Evolutionary conservation across 352 stramenopile species (phyloP).

Genomic region (Phytophthora uliginosa): DNA sequence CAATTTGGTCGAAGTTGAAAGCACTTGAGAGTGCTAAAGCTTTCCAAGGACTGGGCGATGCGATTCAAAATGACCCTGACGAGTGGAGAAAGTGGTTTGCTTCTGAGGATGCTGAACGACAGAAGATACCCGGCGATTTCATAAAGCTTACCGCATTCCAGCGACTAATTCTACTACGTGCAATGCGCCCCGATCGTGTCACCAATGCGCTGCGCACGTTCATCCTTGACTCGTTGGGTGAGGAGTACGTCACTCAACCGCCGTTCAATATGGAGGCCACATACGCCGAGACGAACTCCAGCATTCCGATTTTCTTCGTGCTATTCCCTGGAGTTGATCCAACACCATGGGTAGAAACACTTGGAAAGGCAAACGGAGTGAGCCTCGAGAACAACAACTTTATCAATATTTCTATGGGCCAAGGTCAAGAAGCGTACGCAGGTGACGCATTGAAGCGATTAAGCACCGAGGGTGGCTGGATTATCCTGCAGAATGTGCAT

Average conservation of each 20-base stretch:
- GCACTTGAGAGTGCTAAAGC: slow-evolving; percentile 91
- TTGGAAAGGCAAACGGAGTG: slow-evolving; percentile 90
- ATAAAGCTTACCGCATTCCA: slow-evolving; percentile 85
- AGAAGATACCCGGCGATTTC: slow-evolving; percentile 96
- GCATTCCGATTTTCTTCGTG: slow-evolving; percentile 97
- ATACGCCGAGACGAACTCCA: slow-evolving; percentile 92
- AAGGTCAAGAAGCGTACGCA: slow-evolving; percentile 95
- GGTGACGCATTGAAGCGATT: slow-evolving; percentile 93
- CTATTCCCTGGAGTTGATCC: slow-evolving; percentile 96
- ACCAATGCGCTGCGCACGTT: slow-evolving; percentile 94
- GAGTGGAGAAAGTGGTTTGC: slow-evolving; percentile 98
- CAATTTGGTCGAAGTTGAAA: slow-evolving; percentile 95
- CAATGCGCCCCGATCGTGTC: slow-evolving; percentile 95
- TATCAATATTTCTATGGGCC: slow-evolving; percentile 96
- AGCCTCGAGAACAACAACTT: slow-evolving; percentile 96
- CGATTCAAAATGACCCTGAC: slow-evolving; percentile 97
- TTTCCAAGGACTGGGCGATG: slow-evolving; percentile 95
- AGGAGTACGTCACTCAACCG: slow-evolving; percentile 94
- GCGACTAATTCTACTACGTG: slow-evolving; percentile 91
- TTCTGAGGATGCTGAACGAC: slow-evolving; percentile 94
- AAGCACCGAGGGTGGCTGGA: slow-evolving; percentile 94
- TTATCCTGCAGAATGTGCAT: slow-evolving; percentile 97
- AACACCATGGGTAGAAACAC: slow-evolving; percentile 95
- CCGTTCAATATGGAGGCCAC: slow-evolving; percentile 94
- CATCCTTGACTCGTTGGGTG: slow-evolving; percentile 90